Conservation (phyloP, 2,329 filamentous ascomycete species). For the Phialophora expanda region DNA sequence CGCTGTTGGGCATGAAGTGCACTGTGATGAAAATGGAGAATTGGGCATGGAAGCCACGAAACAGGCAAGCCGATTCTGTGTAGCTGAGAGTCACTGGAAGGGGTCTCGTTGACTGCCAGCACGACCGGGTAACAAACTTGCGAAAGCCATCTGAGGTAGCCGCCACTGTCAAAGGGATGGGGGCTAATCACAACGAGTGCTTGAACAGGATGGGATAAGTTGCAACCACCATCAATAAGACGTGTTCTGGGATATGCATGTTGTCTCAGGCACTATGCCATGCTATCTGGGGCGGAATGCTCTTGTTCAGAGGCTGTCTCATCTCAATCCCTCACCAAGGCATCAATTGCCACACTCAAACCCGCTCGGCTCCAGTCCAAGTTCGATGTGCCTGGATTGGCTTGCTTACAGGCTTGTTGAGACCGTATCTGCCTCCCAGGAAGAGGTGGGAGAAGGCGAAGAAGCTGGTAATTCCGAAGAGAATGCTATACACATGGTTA, state of each 20-base stretch:
- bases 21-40: no score
- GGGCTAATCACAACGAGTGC: neutral
- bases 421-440: conserved; percentile 30
- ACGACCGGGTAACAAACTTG: neutral
- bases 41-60: no score
- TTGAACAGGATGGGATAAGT: neutral
- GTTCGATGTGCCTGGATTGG: conserved; percentile 18
- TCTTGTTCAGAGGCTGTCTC: neutral
- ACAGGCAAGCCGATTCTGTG: neutral
- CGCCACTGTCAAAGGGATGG: neutral
- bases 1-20: no score
- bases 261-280: neutral
- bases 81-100: neutral
- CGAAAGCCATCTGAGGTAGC: neutral
- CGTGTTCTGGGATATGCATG: neutral
- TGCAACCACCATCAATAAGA: neutral
- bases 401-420: conserved; percentile 14
- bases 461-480: conserved; percentile 28
- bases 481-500: conserved; percentile 18
- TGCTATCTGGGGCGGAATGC: neutral
- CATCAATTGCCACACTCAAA: conserved; percentile 8
- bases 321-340: neutral
- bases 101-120: neutral
- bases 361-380: conserved; percentile 30
- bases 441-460: conserved; percentile 36